These are phyloP conservation scores for Blastobotrys indianensis DNA, from an alignment of 1,139 yeast species.

Conservation along the genomic window DNA sequence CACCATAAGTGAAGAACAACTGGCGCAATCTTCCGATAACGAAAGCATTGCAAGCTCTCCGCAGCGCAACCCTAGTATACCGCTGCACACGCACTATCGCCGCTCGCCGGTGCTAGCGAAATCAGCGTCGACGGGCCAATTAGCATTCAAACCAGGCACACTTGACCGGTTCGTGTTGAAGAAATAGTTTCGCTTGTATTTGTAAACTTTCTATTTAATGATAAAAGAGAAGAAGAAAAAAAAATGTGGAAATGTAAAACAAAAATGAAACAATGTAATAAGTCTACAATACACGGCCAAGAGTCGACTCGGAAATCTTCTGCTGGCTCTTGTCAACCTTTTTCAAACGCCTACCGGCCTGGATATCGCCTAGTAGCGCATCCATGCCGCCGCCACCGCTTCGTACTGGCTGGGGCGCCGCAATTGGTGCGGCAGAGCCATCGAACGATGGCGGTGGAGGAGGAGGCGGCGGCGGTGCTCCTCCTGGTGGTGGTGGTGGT, in stretches of 20 bases:
- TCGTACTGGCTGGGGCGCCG: constrained; percentile 35
- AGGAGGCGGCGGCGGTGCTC: constrained; percentile 29
- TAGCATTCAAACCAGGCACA: constrained; percentile 7
- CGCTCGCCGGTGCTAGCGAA: no score
- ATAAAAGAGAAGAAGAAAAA: background rate
- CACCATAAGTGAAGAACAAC: background rate
- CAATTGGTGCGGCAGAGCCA: constrained; percentile 23
- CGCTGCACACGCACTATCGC: no score
- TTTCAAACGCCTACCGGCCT: constrained; percentile 46
- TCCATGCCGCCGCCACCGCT: constrained; percentile 39
- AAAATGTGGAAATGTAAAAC: background rate
- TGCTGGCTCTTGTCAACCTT: constrained; percentile 46
- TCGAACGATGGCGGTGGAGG: constrained; percentile 22
- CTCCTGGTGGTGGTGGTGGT: constrained; percentile 28
- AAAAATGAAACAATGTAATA: background rate
- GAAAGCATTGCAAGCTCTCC: no score
- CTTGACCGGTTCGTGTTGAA: constrained; percentile 7
- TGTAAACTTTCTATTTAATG: constrained; percentile 1
- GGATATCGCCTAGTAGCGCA: constrained; percentile 52
- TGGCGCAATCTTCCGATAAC: background rate
- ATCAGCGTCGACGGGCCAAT: background rate
- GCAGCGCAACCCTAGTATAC: no score
- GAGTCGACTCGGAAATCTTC: constrained; percentile 39
- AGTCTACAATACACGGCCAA: constrained; percentile 42
- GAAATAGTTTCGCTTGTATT: background rate